A percentile compares a stretch with the other conserved stretches of the same genome.
phyloP scores from a whole-genome alignment of 2,329 filamentous ascomycete genomes.

The Graphium sp. region DNA sequence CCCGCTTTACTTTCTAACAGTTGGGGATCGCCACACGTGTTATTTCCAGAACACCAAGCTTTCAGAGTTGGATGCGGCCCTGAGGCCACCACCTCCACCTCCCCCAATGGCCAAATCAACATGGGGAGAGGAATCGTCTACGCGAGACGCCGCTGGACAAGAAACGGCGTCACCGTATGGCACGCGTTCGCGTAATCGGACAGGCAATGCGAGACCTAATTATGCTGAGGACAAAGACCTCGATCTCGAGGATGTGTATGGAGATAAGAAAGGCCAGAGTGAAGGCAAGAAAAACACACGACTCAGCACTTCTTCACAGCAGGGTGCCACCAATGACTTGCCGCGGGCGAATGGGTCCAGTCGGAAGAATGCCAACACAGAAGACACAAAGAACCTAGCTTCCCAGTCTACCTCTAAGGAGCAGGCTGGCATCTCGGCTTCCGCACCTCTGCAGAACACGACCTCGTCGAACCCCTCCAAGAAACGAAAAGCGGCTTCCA shows the following conservation, averaged over 20 bases:
- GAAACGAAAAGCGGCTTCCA: conserved; percentile 64
- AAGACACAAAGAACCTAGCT: no score
- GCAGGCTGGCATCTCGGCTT: no score
- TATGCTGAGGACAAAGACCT: conserved; percentile 90
- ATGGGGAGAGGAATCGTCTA: conserved; percentile 20
- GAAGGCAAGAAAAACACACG: conserved; percentile 40
- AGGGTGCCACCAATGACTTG: no score
- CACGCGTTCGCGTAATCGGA: conserved; percentile 83
- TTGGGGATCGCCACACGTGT: no score
- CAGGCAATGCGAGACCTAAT: conserved; percentile 65
- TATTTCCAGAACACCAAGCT: conserved; percentile 19
- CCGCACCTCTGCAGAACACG: conserved; percentile 11
- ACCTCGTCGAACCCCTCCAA: conserved; percentile 38
- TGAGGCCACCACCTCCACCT: conserved; percentile 14
- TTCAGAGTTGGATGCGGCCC: conserved; percentile 10
- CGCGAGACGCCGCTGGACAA: conserved; percentile 30
- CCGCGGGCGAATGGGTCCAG: no score
- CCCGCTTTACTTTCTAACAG: not conserved
- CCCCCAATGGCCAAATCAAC: conserved; percentile 29
- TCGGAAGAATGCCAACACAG: no score
- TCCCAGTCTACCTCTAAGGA: no score
- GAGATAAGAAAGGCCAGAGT: conserved; percentile 35
- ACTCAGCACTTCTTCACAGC: no score
- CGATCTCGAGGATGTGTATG: conserved; percentile 73
- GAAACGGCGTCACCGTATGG: conserved; percentile 62